These are phyloP conservation scores for Potentilla sterilis DNA, from an alignment of 306 rosid genomes.

Conservation along the genomic window DNA sequence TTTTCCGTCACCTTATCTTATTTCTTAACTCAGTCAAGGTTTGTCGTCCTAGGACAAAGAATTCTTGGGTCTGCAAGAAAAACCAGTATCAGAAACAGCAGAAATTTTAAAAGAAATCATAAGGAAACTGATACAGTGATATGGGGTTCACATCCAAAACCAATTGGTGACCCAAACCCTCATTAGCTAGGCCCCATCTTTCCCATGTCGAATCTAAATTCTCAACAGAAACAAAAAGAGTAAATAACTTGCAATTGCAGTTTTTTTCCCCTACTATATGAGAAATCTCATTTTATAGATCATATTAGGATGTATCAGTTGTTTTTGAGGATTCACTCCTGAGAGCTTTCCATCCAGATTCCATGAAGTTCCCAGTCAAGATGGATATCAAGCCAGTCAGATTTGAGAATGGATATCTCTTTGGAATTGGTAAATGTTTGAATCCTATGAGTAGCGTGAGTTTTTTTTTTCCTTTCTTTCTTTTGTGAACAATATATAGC, in stretches of 20 bases:
- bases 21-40: constrained; percentile 66
- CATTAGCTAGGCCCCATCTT: no score
- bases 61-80: constrained; percentile 66
- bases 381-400: constrained; percentile 4
- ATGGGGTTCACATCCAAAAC: no score
- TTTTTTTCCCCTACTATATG: background rate
- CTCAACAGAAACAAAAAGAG: background rate
- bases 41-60: constrained; percentile 78
- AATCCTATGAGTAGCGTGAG: background rate
- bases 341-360: background rate
- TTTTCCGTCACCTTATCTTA: constrained; percentile 77
- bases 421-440: no score
- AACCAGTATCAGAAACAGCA: constrained; percentile 11
- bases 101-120: background rate
- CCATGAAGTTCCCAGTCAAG: background rate
- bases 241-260: background rate
- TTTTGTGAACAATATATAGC: background rate
- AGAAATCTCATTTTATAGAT: background rate
- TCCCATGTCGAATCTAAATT: no score
- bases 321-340: background rate
- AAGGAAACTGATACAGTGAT: no score
- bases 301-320: background rate
- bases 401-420: background rate
- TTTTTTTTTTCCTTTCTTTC: background rate
- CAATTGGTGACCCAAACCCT: no score